A percentile compares a stretch with the other conserved stretches of the same genome.
Conservation (phyloP, 2,329 filamentous ascomycete species). For the Fusarium liriodendri region DNA sequence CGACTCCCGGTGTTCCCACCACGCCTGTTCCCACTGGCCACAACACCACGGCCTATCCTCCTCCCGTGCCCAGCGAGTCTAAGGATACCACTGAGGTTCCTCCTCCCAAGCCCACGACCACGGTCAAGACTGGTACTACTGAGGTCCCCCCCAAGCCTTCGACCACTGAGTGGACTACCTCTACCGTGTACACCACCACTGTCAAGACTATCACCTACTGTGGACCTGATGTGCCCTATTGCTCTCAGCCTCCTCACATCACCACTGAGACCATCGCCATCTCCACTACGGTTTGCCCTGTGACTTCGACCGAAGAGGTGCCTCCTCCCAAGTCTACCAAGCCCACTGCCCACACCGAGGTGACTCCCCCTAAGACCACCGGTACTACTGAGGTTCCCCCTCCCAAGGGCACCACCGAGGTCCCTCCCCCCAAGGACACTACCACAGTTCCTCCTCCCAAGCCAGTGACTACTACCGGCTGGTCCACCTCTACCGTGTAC, state of each 20-base stretch:
- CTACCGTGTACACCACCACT: conserved; percentile 14
- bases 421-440: not conserved
- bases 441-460: not conserved
- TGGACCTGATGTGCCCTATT: conserved; percentile 1
- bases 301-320: conserved; percentile 9
- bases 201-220: conserved; percentile 11
- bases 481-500: conserved; percentile 32
- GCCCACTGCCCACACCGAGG: conserved; percentile 29
- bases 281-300: conserved; percentile 11
- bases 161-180: conserved; percentile 10
- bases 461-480: not conserved
- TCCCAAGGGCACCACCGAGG: conserved; percentile 14
- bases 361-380: conserved; percentile 7
- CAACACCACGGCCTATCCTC: not conserved
- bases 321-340: conserved; percentile 5
- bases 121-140: not conserved
- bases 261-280: conserved; percentile 15
- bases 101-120: conserved; percentile 14
- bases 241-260: conserved; percentile 5
- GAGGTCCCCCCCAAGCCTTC: not conserved
- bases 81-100: conserved; percentile 7
- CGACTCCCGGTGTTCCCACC: not conserved
- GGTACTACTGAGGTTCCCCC: conserved; percentile 1
- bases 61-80: not conserved
- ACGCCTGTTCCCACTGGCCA: not conserved